Base-by-base conservation (phyloP, 345 rosid genomes). In the Microcos paniculata region DNA sequence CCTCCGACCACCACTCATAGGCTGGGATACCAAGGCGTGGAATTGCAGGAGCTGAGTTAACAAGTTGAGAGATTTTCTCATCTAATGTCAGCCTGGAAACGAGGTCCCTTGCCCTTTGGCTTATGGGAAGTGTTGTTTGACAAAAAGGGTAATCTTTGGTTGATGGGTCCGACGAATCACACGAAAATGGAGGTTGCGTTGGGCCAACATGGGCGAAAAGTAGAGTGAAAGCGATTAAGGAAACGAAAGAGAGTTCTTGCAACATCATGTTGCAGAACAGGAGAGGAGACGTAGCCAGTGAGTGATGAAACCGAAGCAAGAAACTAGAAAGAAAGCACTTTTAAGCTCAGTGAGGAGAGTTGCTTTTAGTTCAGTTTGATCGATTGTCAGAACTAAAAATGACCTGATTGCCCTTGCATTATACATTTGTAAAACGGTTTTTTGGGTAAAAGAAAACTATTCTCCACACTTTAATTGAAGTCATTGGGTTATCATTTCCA, bases 1-100 rank as follows among this genome's bases (percentile, higher is more conserved):
- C 96, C 86, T 93, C 99, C 3, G 97, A 88, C 99, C 98, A 93
- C 98, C 99, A 95, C 75, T 95, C 86, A 65, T 91, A 95, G 11
- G 76, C 82, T 6, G 97, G 98, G 48, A 95, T 76, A 11, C 96
- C 96, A 16, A 95, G 92, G 8, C 97, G 76, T 0, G 96, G 91
- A 73, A 95, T 89, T 6, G 92, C 80, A 0, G 92, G 85, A 51
- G 93, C 92, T 30, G 91, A 58, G 84, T 88, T 91, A 31, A 80
- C 99, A 2, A 95, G 91, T 78, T 91, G 98, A 8, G 90, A 84
- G 59, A 91, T 85, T 72, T 95, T 95, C 82, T 95, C 99, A 18
- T 91, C 96, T 23, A 93, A 53, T 21, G 92, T 87, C 70, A 93
- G 85, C 72, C 91, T 76, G 16, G 89, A 87, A 67, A 95, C 91